Conservation (phyloP, 225 moss, liverwort and hornwort genomes). For the Lunularia cruciata region DNA sequence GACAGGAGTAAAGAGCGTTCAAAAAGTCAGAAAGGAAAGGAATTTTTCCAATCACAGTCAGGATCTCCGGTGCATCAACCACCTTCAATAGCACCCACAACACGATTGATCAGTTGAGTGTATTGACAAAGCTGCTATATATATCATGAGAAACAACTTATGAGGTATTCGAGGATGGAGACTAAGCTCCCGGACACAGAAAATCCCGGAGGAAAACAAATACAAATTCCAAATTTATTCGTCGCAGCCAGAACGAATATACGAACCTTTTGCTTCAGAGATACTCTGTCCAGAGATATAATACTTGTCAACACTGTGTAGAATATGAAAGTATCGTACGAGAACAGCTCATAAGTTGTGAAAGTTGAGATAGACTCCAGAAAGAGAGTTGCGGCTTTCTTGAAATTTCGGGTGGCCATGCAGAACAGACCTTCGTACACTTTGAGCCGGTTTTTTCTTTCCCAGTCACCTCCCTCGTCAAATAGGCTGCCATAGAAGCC, state of each 20-base stretch:
- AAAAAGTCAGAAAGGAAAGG: slow-evolving; percentile 83
- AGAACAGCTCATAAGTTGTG: slow-evolving; percentile 93
- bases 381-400: slow-evolving; percentile 83
- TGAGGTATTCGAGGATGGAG: no score
- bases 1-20: slow-evolving; percentile 87
- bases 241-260: neutral
- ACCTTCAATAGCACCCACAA: slow-evolving; percentile 40
- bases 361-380: slow-evolving; percentile 98
- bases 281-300: slow-evolving; percentile 89
- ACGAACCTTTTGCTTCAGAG: slow-evolving; percentile 80
- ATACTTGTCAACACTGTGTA: slow-evolving; percentile 96
- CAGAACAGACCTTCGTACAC: slow-evolving; percentile 96
- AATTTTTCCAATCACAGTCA: slow-evolving; percentile 94
- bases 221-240: neutral
- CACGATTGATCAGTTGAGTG: neutral
- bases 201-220: neutral
- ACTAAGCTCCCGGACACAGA: neutral
- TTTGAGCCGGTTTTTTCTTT: slow-evolving; percentile 94
- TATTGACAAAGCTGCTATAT: no score
- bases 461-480: slow-evolving; percentile 98
- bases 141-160: no score
- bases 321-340: slow-evolving; percentile 94
- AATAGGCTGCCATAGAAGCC: slow-evolving; percentile 51
- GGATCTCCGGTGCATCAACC: slow-evolving; percentile 98
- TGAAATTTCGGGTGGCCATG: slow-evolving; percentile 95